Evolutionary conservation across 176 grass and related monocot genomes (phyloP).

Genomic region (Pontederia paniculata): DNA sequence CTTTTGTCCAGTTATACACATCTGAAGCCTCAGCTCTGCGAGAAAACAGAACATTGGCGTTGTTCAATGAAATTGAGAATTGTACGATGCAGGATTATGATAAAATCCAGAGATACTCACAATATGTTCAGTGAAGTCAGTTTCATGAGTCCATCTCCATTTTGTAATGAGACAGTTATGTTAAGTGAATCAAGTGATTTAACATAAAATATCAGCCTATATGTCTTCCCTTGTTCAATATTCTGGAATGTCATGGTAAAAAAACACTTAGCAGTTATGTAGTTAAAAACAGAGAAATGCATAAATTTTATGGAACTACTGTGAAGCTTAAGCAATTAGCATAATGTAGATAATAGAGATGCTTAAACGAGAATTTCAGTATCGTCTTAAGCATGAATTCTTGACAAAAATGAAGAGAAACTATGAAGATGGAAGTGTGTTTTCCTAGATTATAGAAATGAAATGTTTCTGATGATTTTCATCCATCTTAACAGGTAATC

Average conservation of each 20-base stretch:
- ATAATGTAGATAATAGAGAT: too few species aligned
- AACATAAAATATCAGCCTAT: slow-evolving; percentile 54
- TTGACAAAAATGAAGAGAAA: too few species aligned
- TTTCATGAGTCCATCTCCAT: slow-evolving; percentile 40
- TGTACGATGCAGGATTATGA: neutral
- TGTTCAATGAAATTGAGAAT: neutral
- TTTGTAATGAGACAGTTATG: slow-evolving; percentile 49
- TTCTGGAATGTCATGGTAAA: slow-evolving; percentile 33
- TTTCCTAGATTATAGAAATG: too few species aligned
- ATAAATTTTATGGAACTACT: too few species aligned
- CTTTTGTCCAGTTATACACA: slow-evolving; percentile 28
- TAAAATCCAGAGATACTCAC: slow-evolving; percentile 36
- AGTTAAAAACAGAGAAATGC: too few species aligned
- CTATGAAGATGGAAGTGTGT: too few species aligned
- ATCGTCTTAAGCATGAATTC: too few species aligned
- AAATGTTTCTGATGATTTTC: too few species aligned
- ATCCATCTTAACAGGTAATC: too few species aligned
- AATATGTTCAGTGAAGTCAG: slow-evolving; percentile 41
- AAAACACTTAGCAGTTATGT: too few species aligned
- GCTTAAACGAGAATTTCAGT: too few species aligned
- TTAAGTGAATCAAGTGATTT: slow-evolving; percentile 28
- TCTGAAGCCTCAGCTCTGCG: slow-evolving; percentile 25
- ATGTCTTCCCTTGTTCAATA: slow-evolving; percentile 61
- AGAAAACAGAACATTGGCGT: neutral
- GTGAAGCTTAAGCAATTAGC: too few species aligned